Evolutionary conservation across 2,329 filamentous ascomycete genomes (phyloP), one percentile per base, ranked within the genome.

Genomic region (Tolypocladium tropicale): DNA sequence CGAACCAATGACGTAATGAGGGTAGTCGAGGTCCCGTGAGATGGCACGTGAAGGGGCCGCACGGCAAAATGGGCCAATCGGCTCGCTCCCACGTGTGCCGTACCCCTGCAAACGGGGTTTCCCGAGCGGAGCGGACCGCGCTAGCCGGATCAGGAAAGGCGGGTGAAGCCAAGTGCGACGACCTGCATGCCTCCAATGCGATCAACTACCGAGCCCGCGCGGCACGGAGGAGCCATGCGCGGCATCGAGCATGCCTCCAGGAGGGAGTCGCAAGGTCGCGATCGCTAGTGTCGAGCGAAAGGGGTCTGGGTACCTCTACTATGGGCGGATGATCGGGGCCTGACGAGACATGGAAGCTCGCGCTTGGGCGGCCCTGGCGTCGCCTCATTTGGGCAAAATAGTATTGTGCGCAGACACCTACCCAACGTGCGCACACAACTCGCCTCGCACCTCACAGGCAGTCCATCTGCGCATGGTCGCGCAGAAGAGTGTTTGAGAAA

Each of bases 61-160:
- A n/a, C n/a, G n/a, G n/a, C n/a, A n/a, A 25, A 12, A 21, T 9
- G 37, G 30, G 30, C 58, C 58, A 59, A 59, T 59, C 54, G 58
- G 58, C 25, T 52, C 25, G n/a, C 23, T 43, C 55, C 54, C 54
- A 33, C 16, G n/a, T 30, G 21, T 12, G 16, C 18, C 34, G 5
- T 6, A 51, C 55, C 57, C 55, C 55, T 55, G 51, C 36, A 36
- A 49, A 50, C 57, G 57, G 57, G 55, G 49, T 56, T 52, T 54
- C 57, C 57, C 57, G 57, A 37, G 6, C 21, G 36, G 30, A 6
- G 6, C 16, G 48, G 3, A 10, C 10, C 3, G 36, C 12, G 14
- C 37, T 52, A 52, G 49, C 37, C n/a, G 7, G 6, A 55, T 10
- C 0, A 1, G 36, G 54, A 25, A n/a, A 52, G 52, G 54, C 37